Percentiles rank a stretch among this genome's conserved stretches.
Evolutionary conservation across 345 rosid species (phyloP).

Genomic region (Salix arbutifolia): DNA sequence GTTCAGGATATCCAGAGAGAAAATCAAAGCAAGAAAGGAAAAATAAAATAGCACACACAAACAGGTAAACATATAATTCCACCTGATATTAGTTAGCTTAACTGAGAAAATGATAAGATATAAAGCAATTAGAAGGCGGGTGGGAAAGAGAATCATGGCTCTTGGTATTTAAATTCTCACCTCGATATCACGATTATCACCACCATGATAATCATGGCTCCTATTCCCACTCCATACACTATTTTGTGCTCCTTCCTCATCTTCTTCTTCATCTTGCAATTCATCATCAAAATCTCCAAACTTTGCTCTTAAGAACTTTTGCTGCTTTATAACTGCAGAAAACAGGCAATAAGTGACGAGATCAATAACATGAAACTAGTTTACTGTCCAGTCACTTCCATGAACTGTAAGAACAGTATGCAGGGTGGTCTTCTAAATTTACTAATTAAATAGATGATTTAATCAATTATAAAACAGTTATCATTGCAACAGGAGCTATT

Average conservation of each 20-base stretch:
- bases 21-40: not conserved
- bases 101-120: not conserved
- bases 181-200: conserved; percentile 56
- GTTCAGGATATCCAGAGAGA: not conserved
- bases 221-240: conserved; percentile 50
- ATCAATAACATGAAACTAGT: not conserved
- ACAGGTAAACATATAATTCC: not conserved
- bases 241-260: conserved; percentile 40
- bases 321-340: conserved; percentile 60
- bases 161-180: conserved; percentile 28
- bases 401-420: not conserved
- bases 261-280: conserved; percentile 54
- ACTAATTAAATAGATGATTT: not conserved
- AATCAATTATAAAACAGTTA: no score
- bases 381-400: not conserved
- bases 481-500: no score
- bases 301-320: conserved; percentile 48
- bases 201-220: conserved; percentile 35
- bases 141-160: not conserved
- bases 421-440: not conserved
- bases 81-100: not conserved
- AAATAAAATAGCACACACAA: not conserved
- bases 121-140: not conserved
- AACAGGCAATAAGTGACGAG: not conserved
- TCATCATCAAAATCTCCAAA: conserved; percentile 73